Conservation (phyloP, 441 rosid genomes). For the Melastoma candidum region DNA sequence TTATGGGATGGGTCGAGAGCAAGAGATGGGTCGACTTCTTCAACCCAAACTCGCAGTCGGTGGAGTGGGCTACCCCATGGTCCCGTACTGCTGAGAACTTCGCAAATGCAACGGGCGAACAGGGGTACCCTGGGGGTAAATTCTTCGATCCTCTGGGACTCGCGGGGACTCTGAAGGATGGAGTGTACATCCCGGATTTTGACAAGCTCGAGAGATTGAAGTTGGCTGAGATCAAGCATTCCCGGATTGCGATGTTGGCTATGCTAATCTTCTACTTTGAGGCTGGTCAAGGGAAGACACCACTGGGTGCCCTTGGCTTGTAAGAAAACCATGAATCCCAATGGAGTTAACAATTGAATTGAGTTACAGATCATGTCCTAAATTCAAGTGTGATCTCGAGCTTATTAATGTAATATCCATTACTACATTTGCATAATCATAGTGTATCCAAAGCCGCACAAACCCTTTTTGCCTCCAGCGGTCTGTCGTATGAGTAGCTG, state of each 20-base stretch:
- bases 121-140: slow-evolving; percentile 90
- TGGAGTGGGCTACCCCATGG: slow-evolving; percentile 97
- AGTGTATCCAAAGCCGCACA: no score
- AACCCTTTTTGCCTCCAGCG: no score
- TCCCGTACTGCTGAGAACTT: slow-evolving; percentile 79
- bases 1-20: slow-evolving; percentile 99
- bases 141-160: slow-evolving; percentile 82
- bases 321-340: slow-evolving; percentile 16
- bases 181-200: slow-evolving; percentile 56
- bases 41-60: slow-evolving; percentile 81
- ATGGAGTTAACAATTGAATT: no score
- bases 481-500: no score
- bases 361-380: no score
- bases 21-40: slow-evolving; percentile 94
- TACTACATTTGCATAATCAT: no score
- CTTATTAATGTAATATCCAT: no score
- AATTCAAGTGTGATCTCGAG: no score
- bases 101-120: slow-evolving; percentile 76
- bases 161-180: slow-evolving; percentile 51
- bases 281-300: slow-evolving; percentile 98
- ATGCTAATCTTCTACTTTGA: slow-evolving; percentile 95
- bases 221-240: slow-evolving; percentile 91
- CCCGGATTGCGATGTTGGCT: slow-evolving; percentile 88
- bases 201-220: slow-evolving; percentile 79
- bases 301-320: slow-evolving; percentile 90